phyloP scores from a whole-genome alignment of 306 rosid genomes.

The Pyrus pyrifolia region DNA sequence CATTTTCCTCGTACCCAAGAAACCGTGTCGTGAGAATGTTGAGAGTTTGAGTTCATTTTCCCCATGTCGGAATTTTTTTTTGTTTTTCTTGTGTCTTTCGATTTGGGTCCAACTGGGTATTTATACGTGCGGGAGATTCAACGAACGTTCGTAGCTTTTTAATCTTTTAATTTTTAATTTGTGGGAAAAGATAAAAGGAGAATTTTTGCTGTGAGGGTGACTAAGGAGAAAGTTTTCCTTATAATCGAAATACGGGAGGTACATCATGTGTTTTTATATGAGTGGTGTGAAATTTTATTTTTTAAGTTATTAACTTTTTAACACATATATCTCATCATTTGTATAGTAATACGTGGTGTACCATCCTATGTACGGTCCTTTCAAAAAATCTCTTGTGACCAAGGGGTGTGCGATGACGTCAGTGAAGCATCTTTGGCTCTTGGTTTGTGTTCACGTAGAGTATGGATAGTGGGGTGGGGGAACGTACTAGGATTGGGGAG shows the following conservation, averaged over 20 bases:
- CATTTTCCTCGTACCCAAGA: slow-evolving; percentile 74
- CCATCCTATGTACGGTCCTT: too few relatives aligned
- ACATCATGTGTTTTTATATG: too few relatives aligned
- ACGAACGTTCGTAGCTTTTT: background rate
- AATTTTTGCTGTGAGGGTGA: background rate
- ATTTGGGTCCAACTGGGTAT: slow-evolving; percentile 22
- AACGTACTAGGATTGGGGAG: slow-evolving; percentile 2
- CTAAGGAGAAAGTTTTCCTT: slow-evolving; percentile 9
- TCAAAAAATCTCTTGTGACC: background rate
- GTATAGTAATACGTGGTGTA: too few relatives aligned
- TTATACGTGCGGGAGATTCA: slow-evolving; percentile 24
- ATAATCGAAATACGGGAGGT: too few relatives aligned
- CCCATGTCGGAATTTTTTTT: background rate
- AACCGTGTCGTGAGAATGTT: slow-evolving; percentile 14
- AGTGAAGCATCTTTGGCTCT: background rate
- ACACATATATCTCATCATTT: too few relatives aligned
- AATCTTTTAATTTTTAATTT: background rate
- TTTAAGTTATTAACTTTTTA: too few relatives aligned
- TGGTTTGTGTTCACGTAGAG: slow-evolving; percentile 29
- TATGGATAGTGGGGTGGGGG: background rate
- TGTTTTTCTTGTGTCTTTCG: background rate
- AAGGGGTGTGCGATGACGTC: slow-evolving; percentile 39
- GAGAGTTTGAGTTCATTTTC: background rate
- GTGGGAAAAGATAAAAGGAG: background rate
- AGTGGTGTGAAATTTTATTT: too few relatives aligned